These are phyloP conservation scores for Aureoboletus auriporus DNA, from an alignment of 768 basidiomycete genomes.

Conservation along the genomic window DNA sequence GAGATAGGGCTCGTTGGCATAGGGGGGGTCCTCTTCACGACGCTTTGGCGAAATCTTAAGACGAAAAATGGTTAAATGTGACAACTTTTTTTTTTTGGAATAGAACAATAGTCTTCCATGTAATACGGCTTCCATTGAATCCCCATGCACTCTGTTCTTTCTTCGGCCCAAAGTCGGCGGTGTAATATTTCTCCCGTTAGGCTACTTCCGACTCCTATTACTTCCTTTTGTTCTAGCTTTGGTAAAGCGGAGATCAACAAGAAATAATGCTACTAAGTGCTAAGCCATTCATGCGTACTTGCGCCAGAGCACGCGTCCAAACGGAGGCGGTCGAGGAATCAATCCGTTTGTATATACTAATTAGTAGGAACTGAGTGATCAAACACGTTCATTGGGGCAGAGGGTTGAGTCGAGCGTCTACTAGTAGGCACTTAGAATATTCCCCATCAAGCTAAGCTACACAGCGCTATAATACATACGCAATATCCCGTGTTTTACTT, in stretches of 20 bases:
- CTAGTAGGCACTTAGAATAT: no score
- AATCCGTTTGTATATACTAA: no score
- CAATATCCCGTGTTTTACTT: no score
- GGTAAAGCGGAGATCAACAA: conserved; percentile 3
- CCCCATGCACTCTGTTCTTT: not conserved
- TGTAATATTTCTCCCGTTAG: not conserved
- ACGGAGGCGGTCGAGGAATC: no score
- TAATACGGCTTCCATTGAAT: not conserved
- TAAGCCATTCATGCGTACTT: not conserved
- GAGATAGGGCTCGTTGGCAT: conserved; percentile 59
- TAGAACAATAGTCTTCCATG: not conserved
- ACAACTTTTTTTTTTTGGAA: not conserved
- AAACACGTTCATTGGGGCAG: no score
- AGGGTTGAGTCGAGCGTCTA: no score
- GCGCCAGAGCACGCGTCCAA: not conserved
- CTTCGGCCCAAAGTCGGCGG: not conserved
- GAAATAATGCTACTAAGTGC: not conserved
- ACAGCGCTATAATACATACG: no score
- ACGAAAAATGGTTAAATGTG: conserved; percentile 52
- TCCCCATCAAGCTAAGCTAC: no score
- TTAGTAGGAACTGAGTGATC: no score
- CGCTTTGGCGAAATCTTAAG: conserved; percentile 61
- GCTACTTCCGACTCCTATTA: no score
- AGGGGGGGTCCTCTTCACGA: conserved; percentile 49
- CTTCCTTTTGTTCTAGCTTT: not conserved